Evolutionary conservation across 768 basidiomycete genomes (phyloP).

Genomic region (Pleurotus djamor): DNA sequence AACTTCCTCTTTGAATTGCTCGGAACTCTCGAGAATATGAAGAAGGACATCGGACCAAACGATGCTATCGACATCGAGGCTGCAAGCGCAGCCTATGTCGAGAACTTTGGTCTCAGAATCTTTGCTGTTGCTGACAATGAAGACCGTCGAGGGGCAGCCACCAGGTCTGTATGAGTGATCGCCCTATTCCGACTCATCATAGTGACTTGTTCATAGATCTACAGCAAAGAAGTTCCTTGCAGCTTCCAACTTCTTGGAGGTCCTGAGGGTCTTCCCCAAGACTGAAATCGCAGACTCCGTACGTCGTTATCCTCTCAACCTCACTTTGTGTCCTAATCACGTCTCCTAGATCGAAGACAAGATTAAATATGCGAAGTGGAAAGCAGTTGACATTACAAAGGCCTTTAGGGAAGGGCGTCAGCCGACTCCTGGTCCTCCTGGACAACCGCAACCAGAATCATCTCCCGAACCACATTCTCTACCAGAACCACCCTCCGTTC

Average conservation of each 20-base stretch:
- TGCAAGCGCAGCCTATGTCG: slow-evolving; percentile 85
- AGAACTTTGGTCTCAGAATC: slow-evolving; percentile 93
- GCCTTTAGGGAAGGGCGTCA: slow-evolving; percentile 91
- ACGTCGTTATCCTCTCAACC: slow-evolving; percentile 15
- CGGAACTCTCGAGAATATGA: slow-evolving; percentile 77
- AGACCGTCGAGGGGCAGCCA: slow-evolving; percentile 75
- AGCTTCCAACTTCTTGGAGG: slow-evolving; percentile 91
- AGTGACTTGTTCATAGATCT: slow-evolving; percentile 60
- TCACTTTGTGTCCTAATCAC: neutral
- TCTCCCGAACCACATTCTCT: slow-evolving; percentile 17
- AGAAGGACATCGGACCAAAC: slow-evolving; percentile 65
- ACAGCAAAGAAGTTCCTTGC: slow-evolving; percentile 96
- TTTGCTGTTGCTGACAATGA: slow-evolving; percentile 90
- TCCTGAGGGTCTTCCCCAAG: slow-evolving; percentile 75
- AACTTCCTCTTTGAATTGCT: slow-evolving; percentile 74
- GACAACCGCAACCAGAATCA: slow-evolving; percentile 18
- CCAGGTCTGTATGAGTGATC: slow-evolving; percentile 59
- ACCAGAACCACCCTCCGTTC: neutral
- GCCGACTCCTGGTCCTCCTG: slow-evolving; percentile 79
- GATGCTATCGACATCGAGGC: slow-evolving; percentile 84
- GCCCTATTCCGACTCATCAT: neutral
- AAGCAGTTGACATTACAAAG: slow-evolving; percentile 92
- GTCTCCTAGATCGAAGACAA: slow-evolving; percentile 75
- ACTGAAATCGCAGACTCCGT: slow-evolving; percentile 57
- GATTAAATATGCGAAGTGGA: slow-evolving; percentile 95